Evolutionary conservation across 2,329 filamentous ascomycete species (phyloP), one percentile per base, ranked within the genome.

Genomic region (Fusarium sp.): DNA sequence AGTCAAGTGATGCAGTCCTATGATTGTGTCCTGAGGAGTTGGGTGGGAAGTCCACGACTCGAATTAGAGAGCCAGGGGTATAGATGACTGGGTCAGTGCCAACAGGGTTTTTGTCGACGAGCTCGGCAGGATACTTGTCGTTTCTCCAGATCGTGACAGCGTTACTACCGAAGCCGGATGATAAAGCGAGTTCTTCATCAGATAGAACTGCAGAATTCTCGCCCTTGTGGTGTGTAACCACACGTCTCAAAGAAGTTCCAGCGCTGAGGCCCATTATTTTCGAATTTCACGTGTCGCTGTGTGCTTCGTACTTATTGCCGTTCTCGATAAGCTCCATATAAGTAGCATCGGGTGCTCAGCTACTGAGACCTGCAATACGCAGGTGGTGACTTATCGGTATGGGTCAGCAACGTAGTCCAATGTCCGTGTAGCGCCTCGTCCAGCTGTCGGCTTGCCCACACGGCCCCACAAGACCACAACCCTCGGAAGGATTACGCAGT

Each of bases 1-100:
- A 54, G 14, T 54, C 51, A 26, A 54, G 51, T 14, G 51, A 54
- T 20, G 51, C 51, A 7, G 40, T 46, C 5, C 51, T 28, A 26
- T 54, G 51, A 20, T 54, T 54, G 2, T 46, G 40, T 1, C 51
- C 51, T 5, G 39, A 46, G 6, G 40, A 54, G 5, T 54, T 46
- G 4, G 51, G 28, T 11, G 51, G 51, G 24, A 54, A 54, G 51
- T 54, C 51, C 7, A 54, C 51, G 13, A 54, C 51, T 46, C 51
- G 31, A 38, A 54, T 46, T 1, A 54, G 22, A 20, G 40, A 54
- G 17, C 40, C 40, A 1, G 39, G 18, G 2, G 40, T 46, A 22
- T 54, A 54, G 3, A 54, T 54, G 7, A 54, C 40, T 17, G 40
- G 51, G n/a, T 46, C 51, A 13, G 20, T 38, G 40, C 15, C 10